Conservation (phyloP, 768 basidiomycete genomes). For the Tricholoma furcatifolium region DNA sequence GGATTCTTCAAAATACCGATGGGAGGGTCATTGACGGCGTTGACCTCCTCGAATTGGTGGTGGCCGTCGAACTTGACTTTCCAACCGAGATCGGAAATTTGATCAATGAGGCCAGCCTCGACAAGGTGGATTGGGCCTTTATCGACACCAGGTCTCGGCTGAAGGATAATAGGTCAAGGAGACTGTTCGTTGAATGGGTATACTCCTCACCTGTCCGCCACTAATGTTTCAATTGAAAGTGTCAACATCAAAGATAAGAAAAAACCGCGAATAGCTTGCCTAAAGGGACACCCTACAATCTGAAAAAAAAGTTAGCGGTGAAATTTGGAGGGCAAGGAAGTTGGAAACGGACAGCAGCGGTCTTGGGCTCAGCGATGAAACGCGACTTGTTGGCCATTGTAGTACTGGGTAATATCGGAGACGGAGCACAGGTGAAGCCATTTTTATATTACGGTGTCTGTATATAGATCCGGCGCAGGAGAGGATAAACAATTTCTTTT, state of each 20-base stretch:
- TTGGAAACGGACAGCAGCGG: constrained; percentile 64
- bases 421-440: neutral
- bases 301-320: constrained; percentile 28
- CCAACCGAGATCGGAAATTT: constrained; percentile 83
- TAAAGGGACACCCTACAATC: constrained; percentile 97
- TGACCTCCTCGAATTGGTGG: constrained; percentile 82
- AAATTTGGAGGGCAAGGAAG: neutral
- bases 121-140: constrained; percentile 87
- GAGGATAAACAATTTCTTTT: too few relatives aligned
- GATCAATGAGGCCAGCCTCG: constrained; percentile 77
- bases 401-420: neutral
- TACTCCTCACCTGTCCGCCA: constrained; percentile 58
- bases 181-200: neutral
- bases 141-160: constrained; percentile 83
- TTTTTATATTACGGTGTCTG: neutral
- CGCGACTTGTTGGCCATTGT: constrained; percentile 31
- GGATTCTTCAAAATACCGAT: constrained; percentile 93
- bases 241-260: constrained; percentile 5
- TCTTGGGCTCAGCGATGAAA: constrained; percentile 70
- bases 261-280: constrained; percentile 45
- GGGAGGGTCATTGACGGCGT: constrained; percentile 64
- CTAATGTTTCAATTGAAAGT: constrained; percentile 29
- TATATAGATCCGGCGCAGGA: too few relatives aligned
- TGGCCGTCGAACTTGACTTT: constrained; percentile 87
- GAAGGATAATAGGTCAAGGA: constrained; percentile 13